phyloP scores from a whole-genome alignment of 768 basidiomycete species.

The Paxillus involutus region DNA sequence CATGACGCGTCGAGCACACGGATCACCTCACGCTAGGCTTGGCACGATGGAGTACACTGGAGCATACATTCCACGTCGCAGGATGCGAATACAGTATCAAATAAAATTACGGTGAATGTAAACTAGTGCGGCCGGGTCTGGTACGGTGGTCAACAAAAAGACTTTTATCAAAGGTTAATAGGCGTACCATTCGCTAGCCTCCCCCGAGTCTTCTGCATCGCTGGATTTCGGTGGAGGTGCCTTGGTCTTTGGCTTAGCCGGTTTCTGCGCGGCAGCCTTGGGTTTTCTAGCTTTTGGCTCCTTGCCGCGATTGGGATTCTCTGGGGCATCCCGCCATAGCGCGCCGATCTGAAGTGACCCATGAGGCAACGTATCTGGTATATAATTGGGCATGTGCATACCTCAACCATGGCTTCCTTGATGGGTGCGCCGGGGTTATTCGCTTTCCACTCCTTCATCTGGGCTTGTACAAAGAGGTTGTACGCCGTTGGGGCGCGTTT shows the following conservation, averaged over 20 bases:
- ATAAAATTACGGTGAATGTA: constrained; percentile 7
- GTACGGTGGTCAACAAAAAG: not conserved
- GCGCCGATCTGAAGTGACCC: constrained; percentile 46
- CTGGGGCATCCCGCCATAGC: constrained; percentile 57
- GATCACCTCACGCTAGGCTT: too few relatives aligned
- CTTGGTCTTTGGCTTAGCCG: constrained; percentile 7
- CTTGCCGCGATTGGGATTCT: constrained; percentile 64
- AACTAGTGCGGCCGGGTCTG: not conserved
- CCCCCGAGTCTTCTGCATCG: constrained; percentile 21
- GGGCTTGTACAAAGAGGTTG: constrained; percentile 53
- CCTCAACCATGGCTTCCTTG: constrained; percentile 56
- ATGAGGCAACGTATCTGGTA: constrained; percentile 5
- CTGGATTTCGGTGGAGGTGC: constrained; percentile 20
- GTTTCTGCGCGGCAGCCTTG: constrained; percentile 32
- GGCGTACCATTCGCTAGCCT: constrained; percentile 22
- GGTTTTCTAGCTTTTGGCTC: constrained; percentile 46
- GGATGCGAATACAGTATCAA: constrained; percentile 8
- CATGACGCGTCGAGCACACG: not conserved
- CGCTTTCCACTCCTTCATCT: constrained; percentile 59
- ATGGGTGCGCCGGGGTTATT: constrained; percentile 44
- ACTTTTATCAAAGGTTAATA: not conserved
- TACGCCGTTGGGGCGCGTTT: constrained; percentile 63
- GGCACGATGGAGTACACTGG: not conserved
- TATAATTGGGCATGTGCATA: constrained; percentile 18
- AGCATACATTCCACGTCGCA: constrained; percentile 8